These are phyloP conservation scores for Talinum fruticosum DNA, from an alignment of 148 eudicot species.

Conservation along the genomic window DNA sequence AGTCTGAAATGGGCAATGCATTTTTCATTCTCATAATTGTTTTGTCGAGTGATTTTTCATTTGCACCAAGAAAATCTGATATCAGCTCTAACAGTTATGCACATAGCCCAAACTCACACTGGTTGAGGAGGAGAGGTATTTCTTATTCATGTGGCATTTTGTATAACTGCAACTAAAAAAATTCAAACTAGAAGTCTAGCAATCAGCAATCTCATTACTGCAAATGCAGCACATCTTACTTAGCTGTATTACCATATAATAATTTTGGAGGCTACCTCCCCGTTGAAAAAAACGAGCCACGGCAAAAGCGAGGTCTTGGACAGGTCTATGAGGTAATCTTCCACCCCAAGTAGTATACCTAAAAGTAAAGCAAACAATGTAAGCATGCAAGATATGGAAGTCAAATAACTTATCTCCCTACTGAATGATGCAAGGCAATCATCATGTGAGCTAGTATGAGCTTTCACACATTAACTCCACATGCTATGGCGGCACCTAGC, in stretches of 20 bases:
- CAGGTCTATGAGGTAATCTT: conserved; percentile 85
- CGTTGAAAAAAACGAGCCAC: conserved; percentile 96
- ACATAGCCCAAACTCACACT: not conserved
- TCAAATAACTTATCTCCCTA: not conserved
- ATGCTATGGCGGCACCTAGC: not conserved
- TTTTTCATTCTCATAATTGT: too few species aligned
- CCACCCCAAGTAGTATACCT: conserved; percentile 94
- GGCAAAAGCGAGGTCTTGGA: conserved; percentile 91
- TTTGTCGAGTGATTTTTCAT: too few species aligned
- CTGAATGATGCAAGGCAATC: not conserved
- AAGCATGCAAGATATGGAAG: not conserved
- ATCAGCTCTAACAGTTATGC: too few species aligned
- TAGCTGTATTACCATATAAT: conserved; percentile 70
- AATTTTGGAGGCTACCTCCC: conserved; percentile 90
- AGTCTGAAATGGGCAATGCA: too few species aligned
- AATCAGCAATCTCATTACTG: not conserved
- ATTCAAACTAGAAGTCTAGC: not conserved
- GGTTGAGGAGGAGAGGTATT: not conserved
- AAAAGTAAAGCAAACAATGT: conserved; percentile 17
- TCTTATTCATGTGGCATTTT: not conserved
- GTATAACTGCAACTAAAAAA: not conserved
- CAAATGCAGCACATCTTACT: conserved; percentile 12
- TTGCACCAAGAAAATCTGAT: too few species aligned
- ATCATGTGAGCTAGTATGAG: not conserved
- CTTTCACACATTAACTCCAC: not conserved